phyloP scores from a whole-genome alignment of 768 basidiomycete genomes.

The Podaxis sp. region DNA sequence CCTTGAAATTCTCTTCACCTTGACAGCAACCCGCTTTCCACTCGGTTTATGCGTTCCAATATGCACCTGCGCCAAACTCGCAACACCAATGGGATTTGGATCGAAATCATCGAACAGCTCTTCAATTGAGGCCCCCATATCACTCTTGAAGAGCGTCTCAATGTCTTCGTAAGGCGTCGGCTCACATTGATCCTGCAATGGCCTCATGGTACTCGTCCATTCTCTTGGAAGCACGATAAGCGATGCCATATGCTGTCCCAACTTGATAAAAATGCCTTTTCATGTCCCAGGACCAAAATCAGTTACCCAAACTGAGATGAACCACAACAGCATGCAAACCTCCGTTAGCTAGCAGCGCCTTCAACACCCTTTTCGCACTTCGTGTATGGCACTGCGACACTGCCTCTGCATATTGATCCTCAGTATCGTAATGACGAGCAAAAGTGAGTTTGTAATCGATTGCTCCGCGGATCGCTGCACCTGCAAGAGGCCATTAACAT shows the following conservation, averaged over 20 bases:
- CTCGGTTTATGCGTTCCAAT: constrained; percentile 70
- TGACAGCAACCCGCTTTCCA: constrained; percentile 81
- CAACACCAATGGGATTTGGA: constrained; percentile 87
- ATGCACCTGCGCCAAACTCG: constrained; percentile 96
- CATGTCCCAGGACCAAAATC: not conserved
- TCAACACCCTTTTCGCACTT: constrained; percentile 75
- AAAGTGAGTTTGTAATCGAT: constrained; percentile 76
- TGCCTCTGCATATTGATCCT: constrained; percentile 49
- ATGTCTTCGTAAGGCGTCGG: constrained; percentile 82
- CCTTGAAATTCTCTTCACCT: constrained; percentile 40
- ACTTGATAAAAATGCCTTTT: constrained; percentile 78
- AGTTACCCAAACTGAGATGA: not conserved
- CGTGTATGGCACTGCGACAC: constrained; percentile 80
- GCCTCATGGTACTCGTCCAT: constrained; percentile 51
- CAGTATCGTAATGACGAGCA: constrained; percentile 46
- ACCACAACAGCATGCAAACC: constrained; percentile 40
- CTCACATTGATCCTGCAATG: constrained; percentile 89
- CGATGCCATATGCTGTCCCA: constrained; percentile 85
- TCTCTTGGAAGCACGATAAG: constrained; percentile 53
- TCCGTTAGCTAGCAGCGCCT: constrained; percentile 87
- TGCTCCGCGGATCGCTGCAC: constrained; percentile 59
- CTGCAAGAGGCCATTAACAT: constrained; percentile 31
- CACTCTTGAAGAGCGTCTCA: constrained; percentile 70
- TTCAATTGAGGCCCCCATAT: constrained; percentile 70
- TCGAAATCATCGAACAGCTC: constrained; percentile 87